Percentiles rank a stretch among this genome's conserved stretches.
phyloP scores from a whole-genome alignment of 208 protist species.

The Trypanosoma grayi region DNA sequence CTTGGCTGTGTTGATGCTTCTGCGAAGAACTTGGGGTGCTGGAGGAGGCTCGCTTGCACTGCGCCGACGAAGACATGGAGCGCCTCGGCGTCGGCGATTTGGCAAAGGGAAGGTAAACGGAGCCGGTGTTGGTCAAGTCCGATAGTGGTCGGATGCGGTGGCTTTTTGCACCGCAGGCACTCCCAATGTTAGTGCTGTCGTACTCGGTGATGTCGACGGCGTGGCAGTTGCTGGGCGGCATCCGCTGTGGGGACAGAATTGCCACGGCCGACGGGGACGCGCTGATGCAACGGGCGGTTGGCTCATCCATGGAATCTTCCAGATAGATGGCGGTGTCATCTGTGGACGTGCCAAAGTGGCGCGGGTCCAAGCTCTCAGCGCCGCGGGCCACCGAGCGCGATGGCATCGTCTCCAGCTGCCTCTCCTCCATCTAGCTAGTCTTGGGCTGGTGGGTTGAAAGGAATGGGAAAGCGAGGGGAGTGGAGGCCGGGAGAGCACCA shows the following conservation, averaged over 20 bases:
- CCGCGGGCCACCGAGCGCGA: constrained; percentile 9
- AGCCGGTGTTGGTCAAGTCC: constrained; percentile 40
- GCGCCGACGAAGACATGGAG: constrained; percentile 18
- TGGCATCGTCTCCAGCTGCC: constrained; percentile 2
- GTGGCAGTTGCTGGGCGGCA: constrained; percentile 29
- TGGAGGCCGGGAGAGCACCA: background rate
- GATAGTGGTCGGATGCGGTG: constrained; percentile 26
- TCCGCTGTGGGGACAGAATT: constrained; percentile 72
- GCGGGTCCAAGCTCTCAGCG: constrained; percentile 31
- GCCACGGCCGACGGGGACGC: constrained; percentile 64
- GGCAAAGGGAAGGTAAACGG: constrained; percentile 26
- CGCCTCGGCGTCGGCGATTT: constrained; percentile 55
- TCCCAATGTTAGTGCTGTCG: constrained; percentile 49
- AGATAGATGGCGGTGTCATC: constrained; percentile 85
- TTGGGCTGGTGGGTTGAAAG: no score
- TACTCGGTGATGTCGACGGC: constrained; percentile 71
- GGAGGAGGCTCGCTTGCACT: constrained; percentile 8
- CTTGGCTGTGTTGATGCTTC: constrained; percentile 16
- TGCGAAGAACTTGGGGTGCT: background rate
- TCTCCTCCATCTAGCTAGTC: no score
- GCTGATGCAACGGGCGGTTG: constrained; percentile 68
- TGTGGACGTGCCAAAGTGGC: constrained; percentile 59
- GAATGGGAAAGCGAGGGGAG: no score
- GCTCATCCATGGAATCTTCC: constrained; percentile 74
- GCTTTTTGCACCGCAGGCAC: background rate